Evolutionary conservation across 2,329 filamentous ascomycete species (phyloP), one percentile per base, ranked within the genome.

Genomic region (Penicillium verrucosum): DNA sequence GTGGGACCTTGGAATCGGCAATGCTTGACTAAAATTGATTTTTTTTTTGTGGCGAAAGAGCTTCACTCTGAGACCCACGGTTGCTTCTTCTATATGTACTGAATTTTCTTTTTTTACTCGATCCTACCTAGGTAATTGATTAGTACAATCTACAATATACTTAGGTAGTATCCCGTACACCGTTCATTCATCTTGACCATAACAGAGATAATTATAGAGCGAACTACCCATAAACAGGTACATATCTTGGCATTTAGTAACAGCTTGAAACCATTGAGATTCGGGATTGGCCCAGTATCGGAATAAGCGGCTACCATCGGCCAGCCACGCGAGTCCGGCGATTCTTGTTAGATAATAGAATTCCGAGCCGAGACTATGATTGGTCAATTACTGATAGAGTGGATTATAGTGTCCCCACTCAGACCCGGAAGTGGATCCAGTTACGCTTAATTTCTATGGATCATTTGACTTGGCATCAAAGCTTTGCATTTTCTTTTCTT

Each of bases 291-390:
- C 30, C n/a, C 12, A n/a, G n/a, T 8, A 14, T 25, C 18, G 37
- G 37, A 38, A 37, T 30, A 37, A 40, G 45, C 62, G 60, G 62
- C 48, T 64, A 63, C 41, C 32, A 4, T 57, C 62, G 62, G 45
- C 42, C 45, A 52, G 38, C 52, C 42, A 57, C 40, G 30, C 45
- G 52, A 34, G 47, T 43, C 44, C 55, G 52, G 59, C 10, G 48
- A 58, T 61, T 61, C 51, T 51, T 57, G 42, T 64, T 64, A 61
- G 45, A 51, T 64, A 64, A 64, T 64, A 47, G 44, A 41, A 45
- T 38, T 32, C 46, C 38, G 38, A 43, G 12, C 59, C 60, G 60
- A 63, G 14, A 0, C 2, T 1, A 0, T 57, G 2, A 58, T 61
- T 64, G 57, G 62, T 7, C 0, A 0, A 5, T 8, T 12, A 0